phyloP scores from a whole-genome alignment of 208 protist genomes.

The Trichomonas tenax region DNA sequence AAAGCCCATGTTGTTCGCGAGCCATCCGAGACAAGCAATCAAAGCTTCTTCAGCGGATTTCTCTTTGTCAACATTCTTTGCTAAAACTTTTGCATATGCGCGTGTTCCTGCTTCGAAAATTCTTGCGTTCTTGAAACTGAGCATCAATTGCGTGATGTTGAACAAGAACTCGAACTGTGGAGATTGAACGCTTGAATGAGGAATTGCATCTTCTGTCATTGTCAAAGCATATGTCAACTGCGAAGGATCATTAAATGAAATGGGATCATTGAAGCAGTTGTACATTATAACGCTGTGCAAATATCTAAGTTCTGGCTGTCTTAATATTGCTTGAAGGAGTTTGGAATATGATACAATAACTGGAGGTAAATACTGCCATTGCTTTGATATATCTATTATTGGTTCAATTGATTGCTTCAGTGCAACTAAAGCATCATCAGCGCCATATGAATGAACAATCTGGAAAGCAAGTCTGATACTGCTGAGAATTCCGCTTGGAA shows the following conservation, averaged over 20 bases:
- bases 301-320: neutral
- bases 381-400: neutral
- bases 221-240: neutral
- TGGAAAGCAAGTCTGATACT: neutral
- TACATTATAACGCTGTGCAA: neutral
- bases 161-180: neutral
- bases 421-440: neutral
- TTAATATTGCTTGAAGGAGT: neutral
- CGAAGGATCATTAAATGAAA: neutral
- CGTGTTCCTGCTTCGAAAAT: neutral
- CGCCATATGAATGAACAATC: neutral
- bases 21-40: neutral
- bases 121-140: neutral
- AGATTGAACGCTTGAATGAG: neutral
- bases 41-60: neutral
- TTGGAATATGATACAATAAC: neutral
- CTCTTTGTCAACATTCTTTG: neutral
- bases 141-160: neutral
- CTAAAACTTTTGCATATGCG: neutral
- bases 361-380: neutral
- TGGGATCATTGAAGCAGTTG: neutral
- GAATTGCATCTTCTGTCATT: neutral
- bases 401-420: neutral
- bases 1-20: neutral
- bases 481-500: neutral